phyloP scores from a whole-genome alignment of 2,329 filamentous ascomycete species.

The Venturia effusa region DNA sequence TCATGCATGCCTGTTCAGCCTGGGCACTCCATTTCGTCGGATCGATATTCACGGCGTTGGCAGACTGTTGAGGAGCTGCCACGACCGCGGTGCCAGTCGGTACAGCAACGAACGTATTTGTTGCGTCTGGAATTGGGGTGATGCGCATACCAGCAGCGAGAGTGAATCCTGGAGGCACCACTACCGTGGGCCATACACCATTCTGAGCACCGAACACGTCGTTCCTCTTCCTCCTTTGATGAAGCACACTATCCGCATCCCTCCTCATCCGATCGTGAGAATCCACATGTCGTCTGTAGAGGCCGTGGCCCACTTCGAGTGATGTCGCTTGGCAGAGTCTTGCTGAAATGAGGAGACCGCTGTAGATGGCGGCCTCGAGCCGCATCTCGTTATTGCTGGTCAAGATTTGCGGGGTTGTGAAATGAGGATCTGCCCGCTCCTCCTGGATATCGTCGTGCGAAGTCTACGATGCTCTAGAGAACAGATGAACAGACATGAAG shows the following conservation, averaged over 20 bases:
- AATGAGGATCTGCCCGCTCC: background rate
- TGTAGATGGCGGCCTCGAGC: slow-evolving; percentile 8
- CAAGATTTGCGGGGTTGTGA: background rate
- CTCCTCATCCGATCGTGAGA: slow-evolving; percentile 8
- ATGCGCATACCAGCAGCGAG: slow-evolving; percentile 10
- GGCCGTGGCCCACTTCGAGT: background rate
- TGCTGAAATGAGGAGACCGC: slow-evolving; percentile 3
- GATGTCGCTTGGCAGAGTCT: background rate
- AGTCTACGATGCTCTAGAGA: background rate
- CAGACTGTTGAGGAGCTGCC: slow-evolving; percentile 9
- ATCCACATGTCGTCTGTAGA: slow-evolving; percentile 7
- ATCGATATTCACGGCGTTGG: background rate
- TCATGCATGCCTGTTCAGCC: slow-evolving; percentile 45
- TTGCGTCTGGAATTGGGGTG: slow-evolving; percentile 2
- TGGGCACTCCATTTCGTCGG: slow-evolving; percentile 22
- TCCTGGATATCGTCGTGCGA: slow-evolving; percentile 6
- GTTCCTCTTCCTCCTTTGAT: slow-evolving; percentile 6
- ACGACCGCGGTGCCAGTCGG: slow-evolving; percentile 5
- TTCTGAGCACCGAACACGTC: slow-evolving; percentile 10
- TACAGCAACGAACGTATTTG: background rate
- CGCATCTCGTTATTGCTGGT: slow-evolving; percentile 10
- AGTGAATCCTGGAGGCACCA: slow-evolving; percentile 10
- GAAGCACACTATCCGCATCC: slow-evolving; percentile 2
- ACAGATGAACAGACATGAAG: slow-evolving; percentile 3
- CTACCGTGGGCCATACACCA: slow-evolving; percentile 11